Conservation (phyloP, 2,329 filamentous ascomycete genomes). For the Ascochyta clinopodiicola region DNA sequence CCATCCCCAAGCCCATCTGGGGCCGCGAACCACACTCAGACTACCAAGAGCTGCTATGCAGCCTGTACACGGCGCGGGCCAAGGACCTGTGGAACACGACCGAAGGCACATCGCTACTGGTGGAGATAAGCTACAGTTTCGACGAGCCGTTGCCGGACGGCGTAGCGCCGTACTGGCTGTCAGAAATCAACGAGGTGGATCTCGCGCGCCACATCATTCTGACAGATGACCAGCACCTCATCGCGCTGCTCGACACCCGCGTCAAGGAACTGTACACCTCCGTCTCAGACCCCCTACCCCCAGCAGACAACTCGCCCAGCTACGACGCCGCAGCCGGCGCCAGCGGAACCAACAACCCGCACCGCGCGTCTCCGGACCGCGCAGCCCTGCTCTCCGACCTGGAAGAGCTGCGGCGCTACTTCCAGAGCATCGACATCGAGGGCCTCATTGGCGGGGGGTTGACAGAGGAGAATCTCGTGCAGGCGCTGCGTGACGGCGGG, state of each 20-base stretch:
- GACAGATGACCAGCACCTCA: slow-evolving; percentile 74
- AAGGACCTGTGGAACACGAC: slow-evolving; percentile 88
- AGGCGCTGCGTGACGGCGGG: slow-evolving; percentile 28
- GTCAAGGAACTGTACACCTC: slow-evolving; percentile 64
- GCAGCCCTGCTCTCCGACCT: slow-evolving; percentile 34
- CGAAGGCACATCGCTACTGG: slow-evolving; percentile 71
- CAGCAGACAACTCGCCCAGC: slow-evolving; percentile 54
- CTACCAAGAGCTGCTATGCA: slow-evolving; percentile 72
- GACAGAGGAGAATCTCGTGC: slow-evolving; percentile 28
- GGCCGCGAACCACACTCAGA: slow-evolving; percentile 71
- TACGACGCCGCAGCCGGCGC: slow-evolving; percentile 21
- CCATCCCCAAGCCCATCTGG: slow-evolving; percentile 81
- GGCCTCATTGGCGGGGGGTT: slow-evolving; percentile 24
- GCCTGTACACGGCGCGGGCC: slow-evolving; percentile 76
- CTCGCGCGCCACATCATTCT: slow-evolving; percentile 80
- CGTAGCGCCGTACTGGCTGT: slow-evolving; percentile 42
- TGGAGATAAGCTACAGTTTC: slow-evolving; percentile 68
- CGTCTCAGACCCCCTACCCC: slow-evolving; percentile 83
- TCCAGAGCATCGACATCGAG: slow-evolving; percentile 34
- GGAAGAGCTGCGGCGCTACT: slow-evolving; percentile 37
- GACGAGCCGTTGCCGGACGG: slow-evolving; percentile 34
- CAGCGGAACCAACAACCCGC: slow-evolving; percentile 1
- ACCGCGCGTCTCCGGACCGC: slow-evolving; percentile 9
- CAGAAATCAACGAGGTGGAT: slow-evolving; percentile 46
- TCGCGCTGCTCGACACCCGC: slow-evolving; percentile 70